Percentiles rank a stretch among this genome's conserved stretches.
These are phyloP conservation scores for Calonectria hongkongensis DNA, from an alignment of 2,329 filamentous ascomycete species.

Conservation along the genomic window DNA sequence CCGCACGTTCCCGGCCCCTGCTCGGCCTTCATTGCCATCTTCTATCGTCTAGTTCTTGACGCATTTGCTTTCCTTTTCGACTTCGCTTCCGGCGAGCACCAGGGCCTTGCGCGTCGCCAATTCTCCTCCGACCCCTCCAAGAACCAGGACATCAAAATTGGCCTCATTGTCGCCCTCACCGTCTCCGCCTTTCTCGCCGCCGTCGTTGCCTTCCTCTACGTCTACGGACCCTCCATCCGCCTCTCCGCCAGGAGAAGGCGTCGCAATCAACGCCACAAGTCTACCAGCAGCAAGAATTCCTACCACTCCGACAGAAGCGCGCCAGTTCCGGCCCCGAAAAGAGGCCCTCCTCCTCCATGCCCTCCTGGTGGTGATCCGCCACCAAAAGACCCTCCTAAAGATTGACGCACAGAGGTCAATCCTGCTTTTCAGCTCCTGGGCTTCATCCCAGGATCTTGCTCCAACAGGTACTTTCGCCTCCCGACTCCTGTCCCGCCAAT, in stretches of 20 bases:
- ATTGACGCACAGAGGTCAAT: slow-evolving; percentile 32
- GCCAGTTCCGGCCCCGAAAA: slow-evolving; percentile 32
- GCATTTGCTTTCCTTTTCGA: slow-evolving; percentile 22
- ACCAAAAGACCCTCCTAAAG: slow-evolving; percentile 16
- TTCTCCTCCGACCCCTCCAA: slow-evolving; percentile 54
- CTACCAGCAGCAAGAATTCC: slow-evolving; percentile 59
- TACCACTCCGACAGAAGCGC: slow-evolving; percentile 53
- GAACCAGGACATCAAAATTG: slow-evolving; percentile 65
- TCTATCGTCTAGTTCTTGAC: slow-evolving; percentile 37
- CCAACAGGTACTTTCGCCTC: slow-evolving; percentile 1
- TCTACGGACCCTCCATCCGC: slow-evolving; percentile 63
- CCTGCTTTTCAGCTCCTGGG: not conserved
- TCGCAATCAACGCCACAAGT: slow-evolving; percentile 52
- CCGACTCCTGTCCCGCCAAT: not conserved
- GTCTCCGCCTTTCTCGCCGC: slow-evolving; percentile 63
- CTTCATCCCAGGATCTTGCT: slow-evolving; percentile 21
- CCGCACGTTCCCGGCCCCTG: slow-evolving; percentile 38
- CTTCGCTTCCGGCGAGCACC: not conserved
- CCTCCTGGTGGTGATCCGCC: slow-evolving; percentile 31
- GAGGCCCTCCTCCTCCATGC: slow-evolving; percentile 20
- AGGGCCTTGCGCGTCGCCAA: slow-evolving; percentile 48
- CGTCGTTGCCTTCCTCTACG: slow-evolving; percentile 61
- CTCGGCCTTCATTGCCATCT: slow-evolving; percentile 4
- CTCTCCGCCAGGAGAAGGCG: slow-evolving; percentile 56
- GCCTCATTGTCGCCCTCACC: slow-evolving; percentile 65